Evolutionary conservation across 2,329 filamentous ascomycete species (phyloP).

Genomic region (Esteya vermicola): DNA sequence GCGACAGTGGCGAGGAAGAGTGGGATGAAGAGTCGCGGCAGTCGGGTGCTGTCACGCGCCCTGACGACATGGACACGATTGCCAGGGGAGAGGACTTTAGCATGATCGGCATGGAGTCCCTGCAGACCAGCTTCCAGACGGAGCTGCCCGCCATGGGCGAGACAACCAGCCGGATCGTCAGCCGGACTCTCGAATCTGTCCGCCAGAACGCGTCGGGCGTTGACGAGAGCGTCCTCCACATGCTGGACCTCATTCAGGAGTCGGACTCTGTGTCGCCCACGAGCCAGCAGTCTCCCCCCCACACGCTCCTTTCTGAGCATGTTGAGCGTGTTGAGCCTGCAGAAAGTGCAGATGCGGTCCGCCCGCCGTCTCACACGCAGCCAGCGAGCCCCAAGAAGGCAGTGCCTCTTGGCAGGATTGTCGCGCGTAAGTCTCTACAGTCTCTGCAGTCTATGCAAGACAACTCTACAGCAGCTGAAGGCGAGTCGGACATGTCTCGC

Average conservation of each 20-base stretch:
- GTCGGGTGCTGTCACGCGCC: constrained; percentile 3
- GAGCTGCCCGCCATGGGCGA: constrained; percentile 35
- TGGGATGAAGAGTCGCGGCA: constrained; percentile 14
- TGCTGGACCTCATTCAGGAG: constrained; percentile 6
- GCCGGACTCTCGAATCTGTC: constrained; percentile 36
- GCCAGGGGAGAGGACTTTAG: constrained; percentile 16
- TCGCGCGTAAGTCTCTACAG: constrained; percentile 8
- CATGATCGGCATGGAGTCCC: constrained; percentile 13
- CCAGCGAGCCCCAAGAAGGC: constrained; percentile 3
- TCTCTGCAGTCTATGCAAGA: not conserved
- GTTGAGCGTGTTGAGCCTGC: no score
- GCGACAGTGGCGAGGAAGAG: constrained; percentile 10
- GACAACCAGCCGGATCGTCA: constrained; percentile 41
- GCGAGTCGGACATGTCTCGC: no score
- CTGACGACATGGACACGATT: constrained; percentile 15
- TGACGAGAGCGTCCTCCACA: constrained; percentile 1
- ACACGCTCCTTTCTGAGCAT: no score
- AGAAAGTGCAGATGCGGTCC: not conserved
- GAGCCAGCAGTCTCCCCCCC: not conserved
- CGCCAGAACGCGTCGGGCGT: constrained; percentile 17
- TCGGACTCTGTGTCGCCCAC: constrained; percentile 1
- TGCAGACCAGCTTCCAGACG: constrained; percentile 13
- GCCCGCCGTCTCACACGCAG: not conserved
- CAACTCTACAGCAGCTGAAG: not conserved
- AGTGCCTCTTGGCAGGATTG: constrained; percentile 6